Conservation (phyloP, 768 basidiomycete genomes). For the Omphalotus guepiniiformis region DNA sequence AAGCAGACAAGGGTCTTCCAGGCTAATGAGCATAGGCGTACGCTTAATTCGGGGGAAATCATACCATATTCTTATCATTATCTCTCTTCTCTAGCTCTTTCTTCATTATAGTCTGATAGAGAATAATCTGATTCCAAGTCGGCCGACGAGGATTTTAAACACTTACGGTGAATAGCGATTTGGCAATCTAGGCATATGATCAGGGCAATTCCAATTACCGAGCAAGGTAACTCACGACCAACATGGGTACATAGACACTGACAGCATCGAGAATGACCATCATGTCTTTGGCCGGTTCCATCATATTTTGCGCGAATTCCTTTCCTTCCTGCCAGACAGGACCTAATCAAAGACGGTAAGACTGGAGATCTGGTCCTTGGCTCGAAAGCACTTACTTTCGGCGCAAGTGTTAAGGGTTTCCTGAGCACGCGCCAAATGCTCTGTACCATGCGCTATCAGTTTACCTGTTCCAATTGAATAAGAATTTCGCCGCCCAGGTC, state of each 20-base stretch:
- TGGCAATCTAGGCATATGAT: neutral
- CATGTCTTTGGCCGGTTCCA: conserved; percentile 10
- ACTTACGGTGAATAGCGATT: conserved; percentile 7
- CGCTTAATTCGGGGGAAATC: neutral
- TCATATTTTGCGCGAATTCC: conserved; percentile 1
- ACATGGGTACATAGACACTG: conserved; percentile 2
- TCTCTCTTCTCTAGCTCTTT: conserved; percentile 6
- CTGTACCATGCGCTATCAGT: neutral
- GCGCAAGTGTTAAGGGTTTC: neutral
- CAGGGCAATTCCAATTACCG: neutral
- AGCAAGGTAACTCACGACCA: conserved; percentile 1
- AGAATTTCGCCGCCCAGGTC: neutral
- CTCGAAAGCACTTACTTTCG: conserved; percentile 1
- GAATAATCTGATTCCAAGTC: neutral
- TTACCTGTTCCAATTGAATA: conserved; percentile 1
- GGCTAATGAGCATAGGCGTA: neutral
- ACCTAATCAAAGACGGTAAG: neutral
- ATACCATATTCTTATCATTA: conserved; percentile 11
- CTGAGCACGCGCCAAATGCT: conserved; percentile 4
- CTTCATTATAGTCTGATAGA: conserved; percentile 4
- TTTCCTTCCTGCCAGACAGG: conserved; percentile 6
- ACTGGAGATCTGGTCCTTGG: neutral
- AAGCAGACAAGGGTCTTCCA: too few species aligned
- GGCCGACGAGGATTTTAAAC: neutral
- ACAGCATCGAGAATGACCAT: conserved; percentile 3